Percentiles rank a stretch among this genome's conserved stretches.
Evolutionary conservation across 257 asterid genomes (phyloP).

Genomic region (Ilex asprella): DNA sequence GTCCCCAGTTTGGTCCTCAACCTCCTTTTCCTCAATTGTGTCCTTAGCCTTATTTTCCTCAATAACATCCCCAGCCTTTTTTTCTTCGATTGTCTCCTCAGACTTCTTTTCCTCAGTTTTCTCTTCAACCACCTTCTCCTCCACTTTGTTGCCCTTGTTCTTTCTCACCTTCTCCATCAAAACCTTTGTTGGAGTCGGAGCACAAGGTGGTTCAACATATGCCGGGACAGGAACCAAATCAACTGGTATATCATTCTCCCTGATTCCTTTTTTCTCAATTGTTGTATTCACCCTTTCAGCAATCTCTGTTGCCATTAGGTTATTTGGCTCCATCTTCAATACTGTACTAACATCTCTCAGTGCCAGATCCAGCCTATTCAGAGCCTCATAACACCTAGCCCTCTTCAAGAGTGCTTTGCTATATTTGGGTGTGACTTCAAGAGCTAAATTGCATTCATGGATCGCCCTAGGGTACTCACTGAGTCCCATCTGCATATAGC

Average conservation of each 20-base stretch:
- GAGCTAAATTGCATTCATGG: slow-evolving; percentile 82
- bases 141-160: slow-evolving; percentile 30
- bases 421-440: slow-evolving; percentile 76
- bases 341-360: slow-evolving; percentile 58
- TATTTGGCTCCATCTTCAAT: slow-evolving; percentile 60
- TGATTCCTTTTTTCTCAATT: slow-evolving; percentile 33
- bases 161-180: slow-evolving; percentile 36
- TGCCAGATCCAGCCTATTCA: slow-evolving; percentile 66
- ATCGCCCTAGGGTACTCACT: slow-evolving; percentile 76
- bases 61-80: slow-evolving; percentile 25
- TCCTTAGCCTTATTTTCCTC: too few species aligned
- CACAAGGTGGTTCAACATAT: slow-evolving; percentile 37
- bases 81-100: slow-evolving; percentile 24
- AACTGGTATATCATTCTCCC: slow-evolving; percentile 22
- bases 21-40: not conserved
- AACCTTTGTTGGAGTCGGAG: slow-evolving; percentile 23
- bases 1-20: slow-evolving; percentile 4
- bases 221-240: slow-evolving; percentile 43
- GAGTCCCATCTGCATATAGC: slow-evolving; percentile 79
- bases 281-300: slow-evolving; percentile 51
- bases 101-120: slow-evolving; percentile 10
- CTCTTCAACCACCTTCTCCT: slow-evolving; percentile 26
- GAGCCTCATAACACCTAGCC: slow-evolving; percentile 84
- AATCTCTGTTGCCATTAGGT: slow-evolving; percentile 71
- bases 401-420: slow-evolving; percentile 85